Evolutionary conservation across 2,329 filamentous ascomycete genomes (phyloP), one percentile per base, ranked within the genome.

Genomic region (Hyphodiscus sp.): DNA sequence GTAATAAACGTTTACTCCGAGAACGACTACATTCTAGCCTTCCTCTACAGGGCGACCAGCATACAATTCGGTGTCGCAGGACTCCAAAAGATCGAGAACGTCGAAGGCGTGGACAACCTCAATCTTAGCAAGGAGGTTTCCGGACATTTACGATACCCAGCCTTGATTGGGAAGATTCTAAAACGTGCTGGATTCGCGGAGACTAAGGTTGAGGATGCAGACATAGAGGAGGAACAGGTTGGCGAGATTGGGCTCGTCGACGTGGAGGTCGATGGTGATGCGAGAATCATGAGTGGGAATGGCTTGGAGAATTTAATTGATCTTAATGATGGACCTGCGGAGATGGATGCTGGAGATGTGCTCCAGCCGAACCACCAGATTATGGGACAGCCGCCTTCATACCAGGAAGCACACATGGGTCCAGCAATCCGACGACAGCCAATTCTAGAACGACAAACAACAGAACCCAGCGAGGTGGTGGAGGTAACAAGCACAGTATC

Each of bases 1-100:
- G 76, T 96, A n/a, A 79, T 96, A 65, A 97, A 96, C 62, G 90
- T 94, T 2, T 96, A 86, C 68, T 95, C 89, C 0, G 83, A 86
- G 49, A 88, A 89, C 46, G 92, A 97, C 68, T 91, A 89, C 60
- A 83, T 96, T 20, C 82, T 97, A 2, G 91, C 84, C 0, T 95
- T 96, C 67, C 75, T 96, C 41, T 95, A 92, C 68, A 85, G 92
- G 49, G 89, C 83, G 2, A 89, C 87, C 51, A 90, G 86, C 61
- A 80, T 92, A 48, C 85, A 94, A 59, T 85, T 87, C 56, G 91
- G 92, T 1, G 79, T 97, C 33, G 91, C 91, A 0, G 92, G 92
- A 0, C 72, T 97, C 18, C 87, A 96, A 67, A 78, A 80, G 16
- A 80, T 94, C 30, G 75, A 81, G 42, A 85, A 83, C 15, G 81